A percentile compares a stretch with the other conserved stretches of the same genome.
These are phyloP conservation scores for Angomonas deanei DNA, from an alignment of 208 protist genomes.

Conservation along the genomic window DNA sequence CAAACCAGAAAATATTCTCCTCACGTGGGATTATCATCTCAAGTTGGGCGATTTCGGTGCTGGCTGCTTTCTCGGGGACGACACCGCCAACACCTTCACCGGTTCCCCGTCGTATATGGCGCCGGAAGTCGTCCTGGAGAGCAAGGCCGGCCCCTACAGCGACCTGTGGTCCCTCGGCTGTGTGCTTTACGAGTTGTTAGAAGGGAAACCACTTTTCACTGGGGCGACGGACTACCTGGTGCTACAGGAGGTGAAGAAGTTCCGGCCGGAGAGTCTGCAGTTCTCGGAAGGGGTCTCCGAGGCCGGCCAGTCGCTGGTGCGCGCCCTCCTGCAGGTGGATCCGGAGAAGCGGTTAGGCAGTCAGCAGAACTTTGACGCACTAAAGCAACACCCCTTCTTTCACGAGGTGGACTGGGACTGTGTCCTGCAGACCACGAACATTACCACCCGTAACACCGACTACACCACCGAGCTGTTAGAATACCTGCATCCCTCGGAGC, in stretches of 20 bases:
- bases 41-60: conserved; percentile 75
- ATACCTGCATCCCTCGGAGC: conserved; percentile 36
- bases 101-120: conserved; percentile 74
- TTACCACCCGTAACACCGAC: conserved; percentile 33
- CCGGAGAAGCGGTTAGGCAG: conserved; percentile 70
- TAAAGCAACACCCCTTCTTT: conserved; percentile 90
- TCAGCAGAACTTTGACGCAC: conserved; percentile 45
- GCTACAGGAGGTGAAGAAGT: conserved; percentile 49
- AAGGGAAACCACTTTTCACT: conserved; percentile 48
- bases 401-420: conserved; percentile 51
- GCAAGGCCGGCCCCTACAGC: conserved; percentile 67
- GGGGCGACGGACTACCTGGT: conserved; percentile 52
- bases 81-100: conserved; percentile 56
- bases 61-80: conserved; percentile 68
- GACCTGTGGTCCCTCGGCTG: conserved; percentile 99
- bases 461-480: conserved; percentile 31
- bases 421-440: conserved; percentile 37
- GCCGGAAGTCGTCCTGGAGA: conserved; percentile 81
- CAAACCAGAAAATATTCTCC: conserved; percentile 83
- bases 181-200: conserved; percentile 91
- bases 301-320: conserved; percentile 66
- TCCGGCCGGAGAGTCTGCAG: conserved; percentile 6
- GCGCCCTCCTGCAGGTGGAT: conserved; percentile 55
- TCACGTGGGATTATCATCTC: conserved; percentile 59
- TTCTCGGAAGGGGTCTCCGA: conserved; percentile 13